Conservation (phyloP, 257 asterid genomes). For the Euphrasia confusa region DNA sequence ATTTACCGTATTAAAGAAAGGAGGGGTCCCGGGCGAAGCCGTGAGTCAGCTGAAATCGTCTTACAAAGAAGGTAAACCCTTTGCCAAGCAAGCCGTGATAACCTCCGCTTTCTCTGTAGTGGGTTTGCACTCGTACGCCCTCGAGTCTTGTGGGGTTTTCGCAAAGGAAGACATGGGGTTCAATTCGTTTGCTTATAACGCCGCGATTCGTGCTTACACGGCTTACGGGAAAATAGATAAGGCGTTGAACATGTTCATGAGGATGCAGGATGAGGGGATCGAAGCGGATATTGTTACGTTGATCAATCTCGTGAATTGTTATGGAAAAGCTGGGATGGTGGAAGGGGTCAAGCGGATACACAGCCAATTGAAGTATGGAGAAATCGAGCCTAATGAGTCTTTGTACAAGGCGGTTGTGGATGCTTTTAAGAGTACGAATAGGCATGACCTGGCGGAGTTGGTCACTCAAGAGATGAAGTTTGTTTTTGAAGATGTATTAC, state of each 20-base stretch:
- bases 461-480: constrained; percentile 66
- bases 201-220: constrained; percentile 63
- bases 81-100: constrained; percentile 69
- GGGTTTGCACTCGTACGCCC: constrained; percentile 66
- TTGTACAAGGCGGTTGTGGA: constrained; percentile 59
- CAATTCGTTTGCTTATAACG: constrained; percentile 63
- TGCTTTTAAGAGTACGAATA: constrained; percentile 55
- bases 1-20: constrained; percentile 66
- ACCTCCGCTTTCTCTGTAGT: constrained; percentile 58
- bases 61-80: constrained; percentile 58
- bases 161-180: constrained; percentile 38
- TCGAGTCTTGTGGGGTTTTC: constrained; percentile 59
- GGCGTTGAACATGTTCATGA: constrained; percentile 76
- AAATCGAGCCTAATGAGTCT: constrained; percentile 49
- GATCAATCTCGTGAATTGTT: constrained; percentile 66
- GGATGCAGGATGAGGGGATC: constrained; percentile 78
- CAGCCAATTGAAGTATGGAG: constrained; percentile 57
- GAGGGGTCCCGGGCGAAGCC: constrained; percentile 56
- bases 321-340: constrained; percentile 79
- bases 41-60: constrained; percentile 59
- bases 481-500: constrained; percentile 29
- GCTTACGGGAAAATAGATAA: constrained; percentile 59
- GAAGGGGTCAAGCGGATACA: constrained; percentile 83
- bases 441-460: constrained; percentile 78
- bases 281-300: constrained; percentile 73